A percentile compares a stretch with the other conserved stretches of the same genome.
phyloP scores from a whole-genome alignment of 441 rosid species.

The Syzygium syzygioides region DNA sequence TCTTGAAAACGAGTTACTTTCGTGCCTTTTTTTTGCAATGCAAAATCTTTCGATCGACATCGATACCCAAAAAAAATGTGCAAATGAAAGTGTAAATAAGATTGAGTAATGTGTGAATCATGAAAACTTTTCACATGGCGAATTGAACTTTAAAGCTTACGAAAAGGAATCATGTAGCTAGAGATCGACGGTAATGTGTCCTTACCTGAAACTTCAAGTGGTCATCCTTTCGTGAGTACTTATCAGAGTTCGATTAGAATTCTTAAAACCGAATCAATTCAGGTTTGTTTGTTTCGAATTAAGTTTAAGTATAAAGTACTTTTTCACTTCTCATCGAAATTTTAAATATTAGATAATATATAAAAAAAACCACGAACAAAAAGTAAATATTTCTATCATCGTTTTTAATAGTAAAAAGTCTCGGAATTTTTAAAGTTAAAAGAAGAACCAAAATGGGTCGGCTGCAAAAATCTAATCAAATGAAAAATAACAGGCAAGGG shows the following conservation, averaged over 20 bases:
- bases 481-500: too few species aligned
- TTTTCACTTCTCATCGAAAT: background rate
- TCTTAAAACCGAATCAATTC: background rate
- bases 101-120: background rate
- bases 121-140: background rate
- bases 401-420: background rate
- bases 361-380: too few species aligned
- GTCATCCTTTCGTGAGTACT: background rate
- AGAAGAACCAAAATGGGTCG: background rate
- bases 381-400: background rate
- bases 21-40: background rate
- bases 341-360: background rate
- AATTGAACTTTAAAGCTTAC: background rate
- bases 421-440: background rate
- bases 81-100: background rate
- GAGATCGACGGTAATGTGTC: accelerated
- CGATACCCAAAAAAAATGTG: accelerated
- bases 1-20: background rate
- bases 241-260: background rate
- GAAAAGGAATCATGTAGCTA: background rate
- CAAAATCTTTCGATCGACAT: background rate
- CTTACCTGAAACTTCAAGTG: accelerated
- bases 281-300: accelerated
- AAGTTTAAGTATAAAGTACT: background rate
- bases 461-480: too few species aligned